Evolutionary conservation across 352 stramenopile species (phyloP).

Genomic region (Pythium apleroticum): DNA sequence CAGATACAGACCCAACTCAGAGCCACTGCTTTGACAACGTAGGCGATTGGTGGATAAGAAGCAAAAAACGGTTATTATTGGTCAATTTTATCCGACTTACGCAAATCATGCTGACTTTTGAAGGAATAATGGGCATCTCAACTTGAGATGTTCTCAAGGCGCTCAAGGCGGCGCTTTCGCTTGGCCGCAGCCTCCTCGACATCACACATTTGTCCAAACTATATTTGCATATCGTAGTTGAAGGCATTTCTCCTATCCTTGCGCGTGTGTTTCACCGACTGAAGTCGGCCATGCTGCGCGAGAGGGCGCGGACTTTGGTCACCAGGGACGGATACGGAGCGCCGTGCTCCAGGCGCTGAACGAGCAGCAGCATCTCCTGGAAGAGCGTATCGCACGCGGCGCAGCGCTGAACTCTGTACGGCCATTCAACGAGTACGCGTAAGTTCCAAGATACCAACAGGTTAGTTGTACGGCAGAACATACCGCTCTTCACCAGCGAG

Average conservation of each 20-base stretch:
- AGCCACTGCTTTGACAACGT: background rate
- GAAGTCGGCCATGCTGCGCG: slow-evolving; percentile 43
- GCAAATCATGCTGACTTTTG: background rate
- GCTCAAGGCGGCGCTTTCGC: no score
- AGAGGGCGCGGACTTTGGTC: slow-evolving; percentile 48
- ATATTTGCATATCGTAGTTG: no score
- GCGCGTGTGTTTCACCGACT: slow-evolving; percentile 22
- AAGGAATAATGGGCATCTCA: no score
- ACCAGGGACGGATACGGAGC: slow-evolving; percentile 39
- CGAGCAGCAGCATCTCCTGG: slow-evolving; percentile 56
- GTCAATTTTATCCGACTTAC: no score
- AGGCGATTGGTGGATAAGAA: background rate
- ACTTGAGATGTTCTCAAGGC: no score
- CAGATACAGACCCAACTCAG: slow-evolving; percentile 6
- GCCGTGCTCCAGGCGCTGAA: slow-evolving; percentile 37
- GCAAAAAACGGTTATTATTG: background rate
- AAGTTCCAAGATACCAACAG: background rate
- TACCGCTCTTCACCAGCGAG: slow-evolving; percentile 76
- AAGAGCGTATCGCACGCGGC: slow-evolving; percentile 63
- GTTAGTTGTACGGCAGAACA: background rate
- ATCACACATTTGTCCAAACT: background rate
- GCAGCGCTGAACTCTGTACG: slow-evolving; percentile 50
- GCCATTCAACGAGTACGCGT: background rate
- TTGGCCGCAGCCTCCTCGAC: no score
- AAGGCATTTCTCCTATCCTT: background rate